Base-by-base conservation (phyloP, 345 rosid species). In the Barbarea vulgaris region DNA sequence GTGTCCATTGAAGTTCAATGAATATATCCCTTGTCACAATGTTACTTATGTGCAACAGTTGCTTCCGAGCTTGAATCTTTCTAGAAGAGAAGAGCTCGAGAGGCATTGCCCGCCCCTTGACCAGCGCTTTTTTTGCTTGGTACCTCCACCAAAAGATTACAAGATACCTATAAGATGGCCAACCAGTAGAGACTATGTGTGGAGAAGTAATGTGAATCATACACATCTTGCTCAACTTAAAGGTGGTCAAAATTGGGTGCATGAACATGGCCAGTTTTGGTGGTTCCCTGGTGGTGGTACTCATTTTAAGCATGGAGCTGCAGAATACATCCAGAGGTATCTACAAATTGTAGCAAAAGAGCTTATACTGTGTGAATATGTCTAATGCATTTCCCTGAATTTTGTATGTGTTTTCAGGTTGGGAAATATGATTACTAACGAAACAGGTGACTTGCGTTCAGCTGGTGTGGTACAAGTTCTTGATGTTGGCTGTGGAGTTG, bases 231-330 rank as follows among this genome's bases (percentile, higher is more conserved):
- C 97, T 70, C 83, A 86, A 72, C 90, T 91, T 28, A 90, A 91
- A 78, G 95, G 97, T 81, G 98, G 97, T n/a, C 95, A 94, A 73
- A 94, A 87, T 69, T 94, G 98, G 98, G 95, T 94, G 34, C 98
- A 90, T 59, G 89, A 86, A 70, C 85, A 84, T 64, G 82, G 81
- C 44, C 85, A 83, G 74, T 72, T 88, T 41, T 91, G 97, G 97
- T 92, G 96, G 96, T 95, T 95, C 63, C 99, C 99, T 0, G 97
- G 97, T 34, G 99, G 99, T 42, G 99, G 99, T 62, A 89, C 99
- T 58, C 93, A 95, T 88, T 95, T 95, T 80, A 95, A 92, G 81
- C 91, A 90, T 52, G 97, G 99, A 19, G 97, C 97, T 76, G 34
- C 88, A 51, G 99, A 92, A 70, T 95, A 95, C 73, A 95, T 95